Percentiles rank a stretch among this genome's conserved stretches.
Evolutionary conservation across 2,329 filamentous ascomycete species (phyloP).

Genomic region (Pseudopithomyces chartarum): DNA sequence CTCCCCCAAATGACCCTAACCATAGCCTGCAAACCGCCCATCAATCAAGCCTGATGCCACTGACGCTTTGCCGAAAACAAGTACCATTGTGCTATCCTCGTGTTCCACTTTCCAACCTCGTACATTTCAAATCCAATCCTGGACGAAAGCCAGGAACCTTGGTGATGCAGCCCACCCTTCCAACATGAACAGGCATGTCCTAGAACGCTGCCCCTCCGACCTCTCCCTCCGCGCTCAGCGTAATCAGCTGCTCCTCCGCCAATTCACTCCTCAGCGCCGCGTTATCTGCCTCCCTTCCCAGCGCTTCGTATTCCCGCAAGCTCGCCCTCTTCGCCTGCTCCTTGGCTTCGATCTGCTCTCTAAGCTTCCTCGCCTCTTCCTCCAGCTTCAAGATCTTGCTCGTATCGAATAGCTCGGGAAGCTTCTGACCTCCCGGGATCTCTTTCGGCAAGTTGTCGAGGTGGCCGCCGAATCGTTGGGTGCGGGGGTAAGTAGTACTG

Average conservation of each 20-base stretch:
- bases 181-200: background rate
- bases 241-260: conserved; percentile 52
- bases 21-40: background rate
- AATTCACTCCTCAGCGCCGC: conserved; percentile 53
- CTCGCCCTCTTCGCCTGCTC: conserved; percentile 50
- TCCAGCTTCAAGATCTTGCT: conserved; percentile 52
- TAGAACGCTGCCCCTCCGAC: conserved; percentile 45
- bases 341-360: conserved; percentile 53
- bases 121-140: too few species aligned
- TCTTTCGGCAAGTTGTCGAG: conserved; percentile 51
- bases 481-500: conserved; percentile 53
- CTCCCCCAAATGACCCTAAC: background rate
- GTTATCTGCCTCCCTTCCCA: conserved; percentile 51
- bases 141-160: background rate
- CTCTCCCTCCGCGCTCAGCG: conserved; percentile 47
- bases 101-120: too few species aligned
- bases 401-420: conserved; percentile 49
- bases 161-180: background rate
- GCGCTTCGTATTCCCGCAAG: conserved; percentile 52
- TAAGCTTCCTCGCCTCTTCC: conserved; percentile 52
- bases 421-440: conserved; percentile 51
- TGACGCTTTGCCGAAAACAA: too few species aligned
- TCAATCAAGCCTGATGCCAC: too few species aligned
- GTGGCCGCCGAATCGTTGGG: conserved; percentile 51
- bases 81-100: background rate